Evolutionary conservation across 2,329 filamentous ascomycete species (phyloP).

Genomic region (Penicillium sp.): DNA sequence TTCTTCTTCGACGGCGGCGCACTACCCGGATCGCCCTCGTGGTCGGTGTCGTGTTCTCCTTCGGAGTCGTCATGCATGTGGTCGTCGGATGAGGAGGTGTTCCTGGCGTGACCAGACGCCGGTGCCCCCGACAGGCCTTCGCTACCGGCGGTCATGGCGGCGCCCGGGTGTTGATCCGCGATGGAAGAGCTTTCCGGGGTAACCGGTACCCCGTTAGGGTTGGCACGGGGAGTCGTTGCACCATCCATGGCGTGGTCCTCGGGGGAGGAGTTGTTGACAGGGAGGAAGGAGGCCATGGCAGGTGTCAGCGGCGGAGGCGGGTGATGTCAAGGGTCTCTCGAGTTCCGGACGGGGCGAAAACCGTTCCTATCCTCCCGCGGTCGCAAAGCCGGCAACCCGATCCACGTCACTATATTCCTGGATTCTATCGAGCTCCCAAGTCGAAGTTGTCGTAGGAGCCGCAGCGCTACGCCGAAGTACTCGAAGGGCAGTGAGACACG

Average conservation of each 20-base stretch:
- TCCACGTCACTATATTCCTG: slow-evolving; percentile 14
- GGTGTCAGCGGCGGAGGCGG: slow-evolving; percentile 22
- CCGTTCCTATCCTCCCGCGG: slow-evolving; percentile 17
- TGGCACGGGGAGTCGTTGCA: slow-evolving; percentile 52
- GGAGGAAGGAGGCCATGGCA: slow-evolving; percentile 55
- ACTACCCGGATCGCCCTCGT: slow-evolving; percentile 59
- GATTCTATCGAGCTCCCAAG: slow-evolving; percentile 12
- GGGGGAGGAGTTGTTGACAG: slow-evolving; percentile 55
- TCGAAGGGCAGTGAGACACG: slow-evolving; percentile 13
- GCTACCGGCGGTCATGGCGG: slow-evolving; percentile 32
- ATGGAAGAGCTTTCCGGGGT: slow-evolving; percentile 26
- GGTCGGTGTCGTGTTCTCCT: slow-evolving; percentile 62
- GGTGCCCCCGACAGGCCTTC: slow-evolving; percentile 15
- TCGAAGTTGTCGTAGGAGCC: slow-evolving; percentile 9
- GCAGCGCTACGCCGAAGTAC: slow-evolving; percentile 16
- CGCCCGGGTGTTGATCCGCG: slow-evolving; percentile 19
- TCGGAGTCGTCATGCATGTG: slow-evolving; percentile 74
- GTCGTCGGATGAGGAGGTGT: slow-evolving; percentile 52
- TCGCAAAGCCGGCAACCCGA: slow-evolving; percentile 21
- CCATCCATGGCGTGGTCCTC: slow-evolving; percentile 46
- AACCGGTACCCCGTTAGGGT: slow-evolving; percentile 38
- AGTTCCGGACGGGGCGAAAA: slow-evolving; percentile 19
- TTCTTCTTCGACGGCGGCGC: slow-evolving; percentile 84
- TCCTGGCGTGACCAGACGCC: slow-evolving; percentile 34
- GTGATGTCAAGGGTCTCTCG: slow-evolving; percentile 25